Evolutionary conservation across 2,329 filamentous ascomycete species (phyloP), one percentile per base, ranked within the genome.

Genomic region (Ascochyta fabae): DNA sequence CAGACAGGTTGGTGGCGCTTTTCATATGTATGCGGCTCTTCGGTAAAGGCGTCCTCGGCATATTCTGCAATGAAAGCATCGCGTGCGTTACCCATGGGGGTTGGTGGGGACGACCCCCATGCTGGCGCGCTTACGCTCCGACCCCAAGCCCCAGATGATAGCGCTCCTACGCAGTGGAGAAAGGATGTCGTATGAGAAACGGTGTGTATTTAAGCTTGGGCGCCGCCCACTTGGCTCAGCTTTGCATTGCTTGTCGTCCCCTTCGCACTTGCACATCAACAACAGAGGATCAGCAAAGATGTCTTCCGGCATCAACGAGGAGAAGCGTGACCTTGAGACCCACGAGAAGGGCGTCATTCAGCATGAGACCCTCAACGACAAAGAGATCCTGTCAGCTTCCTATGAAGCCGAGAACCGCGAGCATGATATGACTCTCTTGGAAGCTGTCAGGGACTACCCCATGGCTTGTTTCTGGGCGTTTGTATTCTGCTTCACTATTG

Each of bases 401-500:
- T 81, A 84, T 59, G 80, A 83, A 56, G 85, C 83, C 6, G 85
- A 87, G 74, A 80, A 78, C 53, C 66, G 66, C 45, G 82, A 85
- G 66, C 80, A 83, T 65, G 70, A 77, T 34, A 82, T 84, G 81
- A 70, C 64, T 0, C 76, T 81, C 42, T 60, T 77, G 47, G 57
- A 83, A 62, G 82, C 82, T 39, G 77, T 83, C 58, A 79, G 74
- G 66, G 75, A 75, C 10, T 81, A 84, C 65, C 82, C 82, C 6
- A 77, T 78, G 73, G 82, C 82, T 58, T 79, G 77, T 27, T 81
- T 80, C 62, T 84, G 82, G 82, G 81, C 81, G 12, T 83, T 84
- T 53, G 69, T 83, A 64, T 80, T 84, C 67, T 84, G 80, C 39
- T 83, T 71, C 71, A 83, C 79, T 12, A 84, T 84, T 74, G 82